Evolutionary conservation across 805 yeast genomes (phyloP).

Genomic region (Saturnispora mendoncae): DNA sequence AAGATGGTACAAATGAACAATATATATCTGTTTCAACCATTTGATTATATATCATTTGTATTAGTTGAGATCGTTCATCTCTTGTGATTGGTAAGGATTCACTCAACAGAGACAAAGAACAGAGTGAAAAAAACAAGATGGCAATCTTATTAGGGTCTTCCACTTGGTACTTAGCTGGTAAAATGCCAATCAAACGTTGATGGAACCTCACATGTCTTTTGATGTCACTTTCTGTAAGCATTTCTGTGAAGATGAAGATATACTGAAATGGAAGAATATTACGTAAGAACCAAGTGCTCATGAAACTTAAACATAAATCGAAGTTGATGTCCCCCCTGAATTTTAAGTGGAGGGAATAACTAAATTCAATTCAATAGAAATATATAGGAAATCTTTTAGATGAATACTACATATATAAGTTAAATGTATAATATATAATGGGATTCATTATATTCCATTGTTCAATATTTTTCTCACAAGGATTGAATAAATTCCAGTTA

Average conservation of each 20-base stretch:
- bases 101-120: slow-evolving; percentile 45
- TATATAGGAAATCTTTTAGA: too few species aligned
- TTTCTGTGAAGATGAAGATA: too few species aligned
- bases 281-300: too few species aligned
- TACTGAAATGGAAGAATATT: too few species aligned
- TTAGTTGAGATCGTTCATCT: slow-evolving; percentile 17
- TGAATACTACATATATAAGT: too few species aligned
- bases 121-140: slow-evolving; percentile 59
- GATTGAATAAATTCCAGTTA: not conserved
- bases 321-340: too few species aligned
- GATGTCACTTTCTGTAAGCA: slow-evolving; percentile 11
- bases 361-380: too few species aligned
- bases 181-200: slow-evolving; percentile 23
- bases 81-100: not conserved
- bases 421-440: too few species aligned
- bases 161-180: slow-evolving; percentile 43
- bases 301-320: too few species aligned
- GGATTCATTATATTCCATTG: too few species aligned
- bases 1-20: slow-evolving; percentile 35
- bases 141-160: slow-evolving; percentile 67
- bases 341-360: too few species aligned
- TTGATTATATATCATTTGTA: slow-evolving; percentile 40
- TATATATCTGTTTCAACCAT: slow-evolving; percentile 28
- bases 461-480: not conserved
- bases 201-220: slow-evolving; percentile 26